These are phyloP conservation scores for Moniliophthora roreri DNA, from an alignment of 1,284 basidiomycete species.

Conservation along the genomic window DNA sequence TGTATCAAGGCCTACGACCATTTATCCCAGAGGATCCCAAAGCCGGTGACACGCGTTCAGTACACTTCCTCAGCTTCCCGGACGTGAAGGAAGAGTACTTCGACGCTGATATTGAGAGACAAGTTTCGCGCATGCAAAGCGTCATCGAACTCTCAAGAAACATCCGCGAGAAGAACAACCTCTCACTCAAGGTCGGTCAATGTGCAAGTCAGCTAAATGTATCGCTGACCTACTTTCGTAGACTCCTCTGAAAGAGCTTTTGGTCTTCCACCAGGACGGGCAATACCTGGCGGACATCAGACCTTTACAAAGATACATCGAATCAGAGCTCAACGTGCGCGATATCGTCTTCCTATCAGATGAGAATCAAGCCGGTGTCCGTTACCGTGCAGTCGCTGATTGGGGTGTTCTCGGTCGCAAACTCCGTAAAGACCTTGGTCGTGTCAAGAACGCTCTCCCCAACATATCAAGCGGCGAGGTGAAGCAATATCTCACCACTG, in stretches of 20 bases:
- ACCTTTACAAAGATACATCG: conserved; percentile 86
- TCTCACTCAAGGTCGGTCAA: conserved; percentile 81
- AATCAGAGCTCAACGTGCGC: conserved; percentile 95
- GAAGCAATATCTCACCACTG: conserved; percentile 76
- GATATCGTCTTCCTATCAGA: conserved; percentile 89
- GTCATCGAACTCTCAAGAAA: conserved; percentile 93
- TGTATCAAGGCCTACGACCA: conserved; percentile 88
- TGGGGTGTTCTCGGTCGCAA: conserved; percentile 95
- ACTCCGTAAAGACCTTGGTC: conserved; percentile 89
- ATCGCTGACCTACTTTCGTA: conserved; percentile 27
- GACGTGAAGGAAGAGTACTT: conserved; percentile 94
- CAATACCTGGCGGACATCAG: conserved; percentile 88
- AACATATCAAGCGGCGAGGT: conserved; percentile 81
- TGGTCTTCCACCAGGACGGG: conserved; percentile 90
- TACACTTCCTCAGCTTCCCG: conserved; percentile 97
- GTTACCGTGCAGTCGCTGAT: conserved; percentile 92
- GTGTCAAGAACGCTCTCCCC: conserved; percentile 89
- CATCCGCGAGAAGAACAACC: conserved; percentile 85
- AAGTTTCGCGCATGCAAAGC: conserved; percentile 92
- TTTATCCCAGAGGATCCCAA: conserved; percentile 80
- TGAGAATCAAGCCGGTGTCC: conserved; percentile 85
- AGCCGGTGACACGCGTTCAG: conserved; percentile 81
- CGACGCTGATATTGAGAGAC: conserved; percentile 93
- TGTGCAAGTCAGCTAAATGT: neutral
- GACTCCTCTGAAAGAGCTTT: conserved; percentile 91